Base-by-base conservation (phyloP, 2,329 filamentous ascomycete species). In the Phaeosphaeria sp. region DNA sequence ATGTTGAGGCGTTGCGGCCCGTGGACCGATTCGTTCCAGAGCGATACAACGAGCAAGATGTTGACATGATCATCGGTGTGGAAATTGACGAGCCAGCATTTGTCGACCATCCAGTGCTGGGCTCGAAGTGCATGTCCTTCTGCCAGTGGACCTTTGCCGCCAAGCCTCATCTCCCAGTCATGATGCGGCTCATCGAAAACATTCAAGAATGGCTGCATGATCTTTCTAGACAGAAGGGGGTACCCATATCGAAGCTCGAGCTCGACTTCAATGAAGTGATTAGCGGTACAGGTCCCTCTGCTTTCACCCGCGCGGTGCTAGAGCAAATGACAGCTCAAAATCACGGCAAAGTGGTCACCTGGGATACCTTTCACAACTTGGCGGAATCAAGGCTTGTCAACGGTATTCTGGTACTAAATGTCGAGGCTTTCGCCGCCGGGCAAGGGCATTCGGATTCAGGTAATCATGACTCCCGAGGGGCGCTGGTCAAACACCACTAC, bases 91-190 rank as follows among this genome's bases (percentile, higher is more conserved):
- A 90, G 73, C 89, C 89, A 0, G 82, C 86, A 9, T 90, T 86
- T 76, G 79, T 77, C 18, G 76, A 86, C 50, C 89, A 91, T 69
- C 82, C 85, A 1, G 87, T 91, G 30, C 80, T 91, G 0, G 89
- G 89, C 15, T 82, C 82, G 49, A 91, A 91, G 75, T 90, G 85
- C 39, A 80, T 82, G 63, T 91, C 88, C 0, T 91, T 91, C 72
- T 91, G 89, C 72, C 89, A 91, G 69, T 91, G 89, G 89, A 91
- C 89, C 0, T 90, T 91, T 67, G 88, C 90, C 79, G 85, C 85
- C 65, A 89, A 90, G 69, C 88, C 89, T 0, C 79, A 82, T 18
- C 83, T 88, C 23, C 87, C 87, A 1, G 87, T 91, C 55, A 90
- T 91, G 87, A 80, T 90, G 73, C 79, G 80, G 30, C 81, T 91